These are phyloP conservation scores for Stagonosporopsis vannaccii DNA, from an alignment of 2,329 filamentous ascomycete species.

Conservation along the genomic window DNA sequence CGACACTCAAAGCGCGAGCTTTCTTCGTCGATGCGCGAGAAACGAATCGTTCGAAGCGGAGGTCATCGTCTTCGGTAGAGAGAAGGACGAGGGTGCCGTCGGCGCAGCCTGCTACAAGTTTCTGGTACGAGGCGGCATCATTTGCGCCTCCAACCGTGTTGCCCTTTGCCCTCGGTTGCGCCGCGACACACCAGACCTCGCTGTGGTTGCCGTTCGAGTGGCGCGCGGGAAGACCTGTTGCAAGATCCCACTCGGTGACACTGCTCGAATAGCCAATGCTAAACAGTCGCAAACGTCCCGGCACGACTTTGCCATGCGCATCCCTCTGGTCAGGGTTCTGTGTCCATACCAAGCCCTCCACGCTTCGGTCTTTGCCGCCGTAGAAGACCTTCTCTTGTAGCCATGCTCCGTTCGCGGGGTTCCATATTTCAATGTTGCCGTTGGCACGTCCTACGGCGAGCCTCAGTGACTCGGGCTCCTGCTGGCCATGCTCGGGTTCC, in stretches of 20 bases:
- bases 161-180: conserved; percentile 70
- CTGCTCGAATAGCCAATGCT: conserved; percentile 94
- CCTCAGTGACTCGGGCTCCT: conserved; percentile 68
- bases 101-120: conserved; percentile 86
- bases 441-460: conserved; percentile 92
- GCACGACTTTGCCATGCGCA: conserved; percentile 63
- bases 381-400: conserved; percentile 86
- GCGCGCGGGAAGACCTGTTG: conserved; percentile 76
- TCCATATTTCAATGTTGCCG: conserved; percentile 98
- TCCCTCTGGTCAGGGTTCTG: conserved; percentile 79
- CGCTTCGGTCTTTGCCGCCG: conserved; percentile 83
- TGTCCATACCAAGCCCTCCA: conserved; percentile 92
- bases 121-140: conserved; percentile 52
- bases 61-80: conserved; percentile 82
- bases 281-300: conserved; percentile 85
- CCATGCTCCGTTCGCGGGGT: conserved; percentile 82
- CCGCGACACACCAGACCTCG: conserved; percentile 95
- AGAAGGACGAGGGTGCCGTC: conserved; percentile 90
- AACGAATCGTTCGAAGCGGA: conserved; percentile 80
- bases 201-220: conserved; percentile 92
- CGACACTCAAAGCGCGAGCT: conserved; percentile 87
- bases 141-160: conserved; percentile 21
- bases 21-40: conserved; percentile 81
- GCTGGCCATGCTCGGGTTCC: conserved; percentile 47
- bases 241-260: conserved; percentile 94